Conservation (phyloP, 2,329 filamentous ascomycete species). For the Sclerotiophoma versabilis region DNA sequence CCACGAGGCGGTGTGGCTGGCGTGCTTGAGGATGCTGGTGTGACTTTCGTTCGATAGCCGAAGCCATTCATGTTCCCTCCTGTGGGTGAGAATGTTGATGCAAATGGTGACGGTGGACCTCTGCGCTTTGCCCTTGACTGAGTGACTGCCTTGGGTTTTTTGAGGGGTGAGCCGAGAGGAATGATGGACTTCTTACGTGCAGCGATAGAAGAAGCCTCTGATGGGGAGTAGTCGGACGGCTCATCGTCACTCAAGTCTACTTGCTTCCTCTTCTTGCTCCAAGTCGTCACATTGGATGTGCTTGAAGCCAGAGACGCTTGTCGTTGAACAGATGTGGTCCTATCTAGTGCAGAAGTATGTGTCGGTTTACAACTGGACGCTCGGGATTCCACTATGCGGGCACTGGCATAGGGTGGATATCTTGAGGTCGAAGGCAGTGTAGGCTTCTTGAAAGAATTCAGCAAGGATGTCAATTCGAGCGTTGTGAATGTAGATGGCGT, state of each 20-base stretch:
- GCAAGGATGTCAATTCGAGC: neutral
- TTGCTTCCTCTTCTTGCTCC: conserved; percentile 3
- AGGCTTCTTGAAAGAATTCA: conserved; percentile 20
- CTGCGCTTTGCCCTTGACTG: neutral
- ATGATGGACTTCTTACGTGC: neutral
- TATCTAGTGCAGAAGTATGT: neutral
- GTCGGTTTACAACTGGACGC: conserved; percentile 6
- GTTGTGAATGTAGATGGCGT: neutral
- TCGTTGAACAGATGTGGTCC: neutral
- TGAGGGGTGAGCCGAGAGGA: neutral
- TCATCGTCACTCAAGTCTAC: conserved; percentile 9
- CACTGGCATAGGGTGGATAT: neutral
- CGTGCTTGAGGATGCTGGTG: neutral
- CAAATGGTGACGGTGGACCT: neutral
- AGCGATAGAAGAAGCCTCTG: neutral
- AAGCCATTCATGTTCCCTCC: conserved; percentile 12
- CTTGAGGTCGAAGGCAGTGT: neutral
- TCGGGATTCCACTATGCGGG: conserved; percentile 3
- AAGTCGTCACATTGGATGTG: neutral
- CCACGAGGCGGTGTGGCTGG: neutral
- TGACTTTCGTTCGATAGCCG: conserved; percentile 12
- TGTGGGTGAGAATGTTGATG: neutral
- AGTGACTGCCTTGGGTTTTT: neutral
- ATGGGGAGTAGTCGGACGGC: neutral
- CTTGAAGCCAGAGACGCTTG: conserved; percentile 6